A percentile compares a stretch with the other conserved stretches of the same genome.
Evolutionary conservation across 164 flowering plant genomes (phyloP).

Genomic region (Magnolia changhungtana): DNA sequence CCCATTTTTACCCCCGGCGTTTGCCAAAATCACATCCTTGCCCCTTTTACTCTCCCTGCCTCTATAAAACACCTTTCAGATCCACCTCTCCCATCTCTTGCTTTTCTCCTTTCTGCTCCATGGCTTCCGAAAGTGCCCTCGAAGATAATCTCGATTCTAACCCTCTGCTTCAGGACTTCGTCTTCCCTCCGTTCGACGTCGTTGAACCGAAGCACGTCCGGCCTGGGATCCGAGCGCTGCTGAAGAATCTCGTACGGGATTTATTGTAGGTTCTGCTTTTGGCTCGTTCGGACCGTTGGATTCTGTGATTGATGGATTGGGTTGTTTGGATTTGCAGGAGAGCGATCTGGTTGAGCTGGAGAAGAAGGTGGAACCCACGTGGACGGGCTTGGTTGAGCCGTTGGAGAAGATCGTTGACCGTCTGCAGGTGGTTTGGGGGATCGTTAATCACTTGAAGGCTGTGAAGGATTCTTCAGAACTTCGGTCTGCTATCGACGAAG

Average conservation of each 20-base stretch:
- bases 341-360: constrained; percentile 71
- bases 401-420: constrained; percentile 81
- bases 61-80: constrained; percentile 19
- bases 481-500: constrained; percentile 89
- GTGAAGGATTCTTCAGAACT: constrained; percentile 91
- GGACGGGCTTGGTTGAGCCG: constrained; percentile 94
- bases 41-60: constrained; percentile 83
- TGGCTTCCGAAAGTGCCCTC: constrained; percentile 13
- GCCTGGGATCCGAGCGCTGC: constrained; percentile 73
- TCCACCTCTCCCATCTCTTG: not conserved
- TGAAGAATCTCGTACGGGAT: constrained; percentile 55
- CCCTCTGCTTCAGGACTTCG: constrained; percentile 67
- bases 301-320: not conserved
- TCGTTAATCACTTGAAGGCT: constrained; percentile 82
- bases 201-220: constrained; percentile 76
- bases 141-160: constrained; percentile 14
- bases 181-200: constrained; percentile 80
- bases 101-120: not conserved
- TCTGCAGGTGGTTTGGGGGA: constrained; percentile 79
- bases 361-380: constrained; percentile 80
- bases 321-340: constrained; percentile 43
- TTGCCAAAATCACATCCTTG: constrained; percentile 52
- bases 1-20: constrained; percentile 25
- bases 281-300: not conserved
- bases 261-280: not conserved